Conservation (phyloP, 306 rosid genomes). For the Begonia masoniana region DNA sequence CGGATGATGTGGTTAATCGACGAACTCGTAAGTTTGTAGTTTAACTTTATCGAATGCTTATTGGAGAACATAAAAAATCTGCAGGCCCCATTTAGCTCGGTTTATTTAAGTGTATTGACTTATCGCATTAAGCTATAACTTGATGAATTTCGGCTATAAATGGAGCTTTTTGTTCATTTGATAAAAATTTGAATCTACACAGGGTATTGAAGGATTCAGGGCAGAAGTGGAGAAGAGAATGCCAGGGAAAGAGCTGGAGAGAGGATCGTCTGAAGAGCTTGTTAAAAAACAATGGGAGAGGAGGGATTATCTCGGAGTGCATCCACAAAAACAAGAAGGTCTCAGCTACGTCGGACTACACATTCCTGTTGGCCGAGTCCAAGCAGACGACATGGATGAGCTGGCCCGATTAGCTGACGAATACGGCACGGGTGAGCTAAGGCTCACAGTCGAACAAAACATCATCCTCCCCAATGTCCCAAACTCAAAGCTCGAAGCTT, state of each 20-base stretch:
- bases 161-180: neutral
- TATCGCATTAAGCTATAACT: too few relatives aligned
- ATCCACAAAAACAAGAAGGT: conserved; percentile 82
- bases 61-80: too few relatives aligned
- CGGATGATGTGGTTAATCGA: conserved; percentile 99
- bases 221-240: conserved; percentile 83
- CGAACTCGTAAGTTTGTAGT: conserved; percentile 47
- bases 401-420: conserved; percentile 58
- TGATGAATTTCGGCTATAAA: too few relatives aligned
- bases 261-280: conserved; percentile 61
- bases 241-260: conserved; percentile 42
- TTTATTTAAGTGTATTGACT: too few relatives aligned
- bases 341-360: conserved; percentile 69
- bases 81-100: too few relatives aligned
- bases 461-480: conserved; percentile 65
- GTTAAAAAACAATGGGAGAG: conserved; percentile 70
- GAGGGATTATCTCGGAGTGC: conserved; percentile 71
- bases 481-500: conserved; percentile 41
- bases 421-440: conserved; percentile 75
- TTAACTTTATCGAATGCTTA: neutral
- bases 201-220: conserved; percentile 92
- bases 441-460: conserved; percentile 88
- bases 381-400: conserved; percentile 85
- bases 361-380: conserved; percentile 84
- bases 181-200: neutral